These are phyloP conservation scores for Adiantum capillusveneris DNA, from an alignment of 75 land plant genomes.

Conservation along the genomic window DNA sequence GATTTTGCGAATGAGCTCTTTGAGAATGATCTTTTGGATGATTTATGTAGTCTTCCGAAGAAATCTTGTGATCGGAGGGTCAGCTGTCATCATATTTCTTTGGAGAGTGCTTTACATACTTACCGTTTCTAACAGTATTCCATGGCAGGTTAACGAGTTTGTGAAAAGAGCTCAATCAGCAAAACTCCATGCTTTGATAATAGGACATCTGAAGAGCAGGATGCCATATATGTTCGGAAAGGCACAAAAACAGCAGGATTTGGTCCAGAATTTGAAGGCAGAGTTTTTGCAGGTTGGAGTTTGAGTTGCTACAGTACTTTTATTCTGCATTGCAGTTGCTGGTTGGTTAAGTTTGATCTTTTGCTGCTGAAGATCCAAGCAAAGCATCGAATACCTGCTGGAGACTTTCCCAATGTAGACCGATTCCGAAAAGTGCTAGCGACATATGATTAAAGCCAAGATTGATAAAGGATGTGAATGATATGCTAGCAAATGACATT, in stretches of 20 bases:
- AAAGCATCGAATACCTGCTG: slow-evolving; percentile 70
- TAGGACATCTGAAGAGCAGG: slow-evolving; percentile 85
- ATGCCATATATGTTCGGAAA: slow-evolving; percentile 97
- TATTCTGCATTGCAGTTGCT: background rate
- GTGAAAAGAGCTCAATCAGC: slow-evolving; percentile 93
- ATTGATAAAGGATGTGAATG: slow-evolving; percentile 83
- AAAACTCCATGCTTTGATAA: slow-evolving; percentile 83
- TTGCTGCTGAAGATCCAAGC: slow-evolving; percentile 40
- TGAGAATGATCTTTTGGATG: slow-evolving; percentile 83
- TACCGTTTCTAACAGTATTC: background rate
- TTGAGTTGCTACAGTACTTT: background rate
- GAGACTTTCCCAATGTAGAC: slow-evolving; percentile 82
- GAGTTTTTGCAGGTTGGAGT: slow-evolving; percentile 75
- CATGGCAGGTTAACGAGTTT: slow-evolving; percentile 81
- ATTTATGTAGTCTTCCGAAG: slow-evolving; percentile 80
- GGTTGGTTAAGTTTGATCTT: background rate
- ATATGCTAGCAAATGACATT: slow-evolving; percentile 91
- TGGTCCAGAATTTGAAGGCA: slow-evolving; percentile 67
- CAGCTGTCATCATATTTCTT: slow-evolving; percentile 10
- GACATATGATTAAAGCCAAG: slow-evolving; percentile 81
- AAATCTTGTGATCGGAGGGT: slow-evolving; percentile 94
- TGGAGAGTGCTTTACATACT: background rate
- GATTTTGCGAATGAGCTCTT: slow-evolving; percentile 80
- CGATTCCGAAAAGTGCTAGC: slow-evolving; percentile 58
- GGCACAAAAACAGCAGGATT: slow-evolving; percentile 66